Conservation (phyloP, 2,329 filamentous ascomycete genomes). For the Pyrenophora graminea region DNA sequence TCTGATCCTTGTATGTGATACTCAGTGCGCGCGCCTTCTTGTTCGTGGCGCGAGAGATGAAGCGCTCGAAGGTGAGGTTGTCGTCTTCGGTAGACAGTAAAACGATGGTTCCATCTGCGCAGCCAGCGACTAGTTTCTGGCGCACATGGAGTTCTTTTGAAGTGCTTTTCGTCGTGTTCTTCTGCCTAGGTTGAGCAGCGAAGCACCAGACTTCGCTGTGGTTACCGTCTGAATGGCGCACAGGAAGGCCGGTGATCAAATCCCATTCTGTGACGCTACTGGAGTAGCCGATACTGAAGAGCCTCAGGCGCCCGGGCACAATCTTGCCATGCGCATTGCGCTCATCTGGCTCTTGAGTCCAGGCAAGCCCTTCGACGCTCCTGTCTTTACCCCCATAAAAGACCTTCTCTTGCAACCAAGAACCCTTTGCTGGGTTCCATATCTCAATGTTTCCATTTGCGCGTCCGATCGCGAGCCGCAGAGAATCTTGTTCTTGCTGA, state of each 20-base stretch:
- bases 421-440: constrained; percentile 83
- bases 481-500: constrained; percentile 57
- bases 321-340: constrained; percentile 62
- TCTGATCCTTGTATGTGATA: constrained; percentile 83
- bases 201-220: constrained; percentile 98
- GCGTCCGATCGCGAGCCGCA: constrained; percentile 85
- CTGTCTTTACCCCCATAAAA: constrained; percentile 82
- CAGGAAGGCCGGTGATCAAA: constrained; percentile 74
- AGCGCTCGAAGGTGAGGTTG: constrained; percentile 77
- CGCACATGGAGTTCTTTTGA: constrained; percentile 28
- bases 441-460: constrained; percentile 97
- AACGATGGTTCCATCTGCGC: constrained; percentile 86
- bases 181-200: constrained; percentile 74
- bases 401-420: constrained; percentile 88
- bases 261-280: constrained; percentile 95
- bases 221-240: constrained; percentile 84
- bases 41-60: constrained; percentile 74
- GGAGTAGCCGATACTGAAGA: constrained; percentile 97
- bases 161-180: constrained; percentile 29
- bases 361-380: constrained; percentile 87
- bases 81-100: constrained; percentile 84
- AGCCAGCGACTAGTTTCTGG: constrained; percentile 79
- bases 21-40: constrained; percentile 90
- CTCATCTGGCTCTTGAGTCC: constrained; percentile 85
- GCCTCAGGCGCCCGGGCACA: constrained; percentile 72